phyloP scores from a whole-genome alignment of 345 rosid species.

The Streptanthus diversifolius region DNA sequence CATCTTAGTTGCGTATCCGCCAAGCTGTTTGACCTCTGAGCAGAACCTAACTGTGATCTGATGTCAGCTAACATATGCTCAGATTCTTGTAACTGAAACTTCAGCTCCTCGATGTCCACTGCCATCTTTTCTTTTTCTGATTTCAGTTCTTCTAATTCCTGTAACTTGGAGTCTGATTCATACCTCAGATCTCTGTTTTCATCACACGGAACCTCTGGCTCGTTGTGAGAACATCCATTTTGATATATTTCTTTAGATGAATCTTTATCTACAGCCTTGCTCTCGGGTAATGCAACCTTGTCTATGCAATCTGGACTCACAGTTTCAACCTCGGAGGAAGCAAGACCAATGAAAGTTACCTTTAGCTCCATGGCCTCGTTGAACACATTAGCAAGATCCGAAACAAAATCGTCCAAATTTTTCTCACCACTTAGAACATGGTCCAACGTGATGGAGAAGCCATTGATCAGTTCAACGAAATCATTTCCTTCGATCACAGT shows the following conservation, averaged over 20 bases:
- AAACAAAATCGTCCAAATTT: constrained; percentile 48
- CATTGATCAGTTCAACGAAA: constrained; percentile 49
- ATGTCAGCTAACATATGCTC: constrained; percentile 70
- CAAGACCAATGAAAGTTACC: constrained; percentile 52
- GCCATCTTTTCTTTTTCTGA: constrained; percentile 68
- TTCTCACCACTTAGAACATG: constrained; percentile 40
- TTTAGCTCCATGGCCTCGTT: constrained; percentile 63
- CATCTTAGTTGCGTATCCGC: constrained; percentile 92
- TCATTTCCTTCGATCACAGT: constrained; percentile 40
- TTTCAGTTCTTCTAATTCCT: constrained; percentile 68
- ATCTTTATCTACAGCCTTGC: constrained; percentile 50
- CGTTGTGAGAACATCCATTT: constrained; percentile 48
- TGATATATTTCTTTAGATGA: constrained; percentile 51
- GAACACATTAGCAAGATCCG: constrained; percentile 58
- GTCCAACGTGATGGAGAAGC: constrained; percentile 49
- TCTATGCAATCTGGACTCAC: constrained; percentile 86
- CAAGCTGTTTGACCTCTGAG: constrained; percentile 69
- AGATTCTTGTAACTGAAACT: constrained; percentile 61
- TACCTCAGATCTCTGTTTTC: constrained; percentile 49
- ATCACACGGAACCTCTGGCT: constrained; percentile 70
- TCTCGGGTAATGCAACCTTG: constrained; percentile 85
- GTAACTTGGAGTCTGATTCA: constrained; percentile 39
- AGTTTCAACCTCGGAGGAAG: constrained; percentile 52
- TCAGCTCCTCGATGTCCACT: constrained; percentile 50
- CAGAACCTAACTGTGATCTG: constrained; percentile 62